Base-by-base conservation (phyloP, 768 basidiomycete genomes). In the Naganishia onofrii region DNA sequence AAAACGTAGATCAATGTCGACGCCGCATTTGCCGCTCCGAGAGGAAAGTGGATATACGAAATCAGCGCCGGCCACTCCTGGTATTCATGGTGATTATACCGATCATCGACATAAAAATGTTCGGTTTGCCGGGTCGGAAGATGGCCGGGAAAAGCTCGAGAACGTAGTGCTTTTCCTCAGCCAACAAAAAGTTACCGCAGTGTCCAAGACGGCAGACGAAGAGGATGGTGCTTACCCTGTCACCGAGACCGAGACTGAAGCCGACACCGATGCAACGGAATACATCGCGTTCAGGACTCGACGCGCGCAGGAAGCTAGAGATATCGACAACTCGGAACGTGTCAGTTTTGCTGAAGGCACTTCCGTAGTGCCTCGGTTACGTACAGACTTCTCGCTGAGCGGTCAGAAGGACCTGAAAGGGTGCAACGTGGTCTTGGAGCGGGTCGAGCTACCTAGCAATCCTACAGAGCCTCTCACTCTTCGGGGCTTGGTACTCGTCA, bases 151-250 rank as follows among this genome's bases (percentile, higher is more conserved):
- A 8, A 87, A 91, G 76, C 86, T 97, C 60, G 95, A 96, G 80
- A 91, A 91, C 71, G 91, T 98, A 69, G 93, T 93, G 80, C 85
- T 93, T 51, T 98, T 97, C 84, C 84, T 95, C 63, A 88, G 93
- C 1, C 91, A 93, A 82, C 94, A 97, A 81, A 93, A 92, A 77
- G 94, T 94, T 19, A 85, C 92, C 0, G 95, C 95, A 1, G 93
- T 99, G 10, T 91, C 90, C 5, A 76, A 76, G 69, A 74, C 77
- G 9, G 75, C 73, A 15, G 90, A 93, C 74, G 91, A 90, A 0
- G 72, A 74, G 26, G 70, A 70, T 4, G 73, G 71, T 12, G 67
- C 66, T 17, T 68, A 56, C 73, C 93, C 93, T 2, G 76, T 75
- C 17, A 78, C 76, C 13, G 78, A 79, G 51, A 91, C 89, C 2